phyloP scores from a whole-genome alignment of 1,139 yeast species.

The Debaryomyces coudertii region DNA sequence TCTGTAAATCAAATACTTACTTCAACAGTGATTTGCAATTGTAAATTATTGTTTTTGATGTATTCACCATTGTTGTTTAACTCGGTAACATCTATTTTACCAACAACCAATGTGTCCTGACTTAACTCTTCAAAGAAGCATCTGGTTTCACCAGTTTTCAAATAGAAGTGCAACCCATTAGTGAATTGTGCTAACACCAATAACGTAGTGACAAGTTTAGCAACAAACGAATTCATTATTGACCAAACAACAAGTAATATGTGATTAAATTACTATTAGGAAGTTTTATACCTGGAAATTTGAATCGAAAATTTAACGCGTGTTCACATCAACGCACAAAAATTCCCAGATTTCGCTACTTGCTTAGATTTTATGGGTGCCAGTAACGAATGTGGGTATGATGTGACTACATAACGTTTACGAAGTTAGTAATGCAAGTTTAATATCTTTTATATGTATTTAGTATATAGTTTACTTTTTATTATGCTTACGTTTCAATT shows the following conservation, averaged over 20 bases:
- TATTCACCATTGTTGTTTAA: constrained; percentile 36
- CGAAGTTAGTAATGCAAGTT: neutral
- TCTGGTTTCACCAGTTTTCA: constrained; percentile 47
- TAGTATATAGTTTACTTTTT: constrained; percentile 5
- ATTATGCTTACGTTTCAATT: constrained; percentile 21
- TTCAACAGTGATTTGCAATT: constrained; percentile 45
- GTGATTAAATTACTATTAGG: neutral
- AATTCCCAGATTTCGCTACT: neutral
- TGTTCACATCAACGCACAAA: constrained; percentile 12
- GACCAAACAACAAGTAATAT: neutral
- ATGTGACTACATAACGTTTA: neutral
- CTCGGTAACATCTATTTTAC: constrained; percentile 49
- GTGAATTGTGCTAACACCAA: constrained; percentile 22
- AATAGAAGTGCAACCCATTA: constrained; percentile 48
- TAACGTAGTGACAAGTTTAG: constrained; percentile 17
- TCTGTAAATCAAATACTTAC: constrained; percentile 21
- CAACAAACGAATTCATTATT: constrained; percentile 11
- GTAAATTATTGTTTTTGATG: constrained; percentile 34
- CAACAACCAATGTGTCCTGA: constrained; percentile 46
- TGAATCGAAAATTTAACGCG: constrained; percentile 14
- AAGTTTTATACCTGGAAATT: neutral
- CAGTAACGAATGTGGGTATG: neutral
- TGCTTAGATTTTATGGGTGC: neutral
- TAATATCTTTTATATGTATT: neutral
- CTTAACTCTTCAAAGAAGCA: constrained; percentile 52